A percentile compares a stretch with the other conserved stretches of the same genome.
Evolutionary conservation across 2,329 filamentous ascomycete species (phyloP).

Genomic region (Colletotrichum viniferum): DNA sequence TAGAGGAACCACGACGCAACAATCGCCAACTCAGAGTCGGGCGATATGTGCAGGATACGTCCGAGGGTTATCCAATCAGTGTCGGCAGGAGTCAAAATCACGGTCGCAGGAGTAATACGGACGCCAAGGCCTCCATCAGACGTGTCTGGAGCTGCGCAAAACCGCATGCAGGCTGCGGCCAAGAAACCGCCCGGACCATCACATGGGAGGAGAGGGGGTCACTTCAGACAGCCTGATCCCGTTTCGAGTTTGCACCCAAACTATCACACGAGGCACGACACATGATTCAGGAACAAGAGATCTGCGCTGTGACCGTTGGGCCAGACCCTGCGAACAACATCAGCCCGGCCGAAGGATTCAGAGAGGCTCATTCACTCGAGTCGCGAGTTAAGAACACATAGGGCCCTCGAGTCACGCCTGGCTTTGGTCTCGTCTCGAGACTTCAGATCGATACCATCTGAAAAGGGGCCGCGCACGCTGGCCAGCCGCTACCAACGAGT

Average conservation of each 20-base stretch:
- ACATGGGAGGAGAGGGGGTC: neutral
- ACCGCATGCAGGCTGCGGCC: neutral
- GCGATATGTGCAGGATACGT: neutral
- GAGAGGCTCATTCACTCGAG: neutral
- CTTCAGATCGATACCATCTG: neutral
- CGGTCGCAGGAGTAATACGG: neutral
- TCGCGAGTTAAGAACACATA: neutral
- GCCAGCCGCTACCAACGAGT: neutral
- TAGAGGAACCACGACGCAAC: neutral
- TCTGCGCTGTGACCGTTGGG: neutral
- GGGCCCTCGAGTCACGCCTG: neutral
- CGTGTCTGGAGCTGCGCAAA: neutral
- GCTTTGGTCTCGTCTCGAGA: neutral
- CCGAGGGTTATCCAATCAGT: neutral
- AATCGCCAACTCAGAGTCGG: neutral
- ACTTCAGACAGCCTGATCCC: neutral
- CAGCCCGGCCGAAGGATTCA: neutral
- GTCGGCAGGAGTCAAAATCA: neutral
- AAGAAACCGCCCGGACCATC: neutral
- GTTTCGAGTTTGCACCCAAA: neutral
- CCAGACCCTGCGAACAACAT: neutral
- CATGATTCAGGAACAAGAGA: neutral
- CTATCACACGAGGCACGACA: neutral
- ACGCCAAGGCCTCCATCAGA: neutral
- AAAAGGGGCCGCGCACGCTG: neutral